Evolutionary conservation across 2,329 filamentous ascomycete species (phyloP).

Genomic region (Penicillium sp.): DNA sequence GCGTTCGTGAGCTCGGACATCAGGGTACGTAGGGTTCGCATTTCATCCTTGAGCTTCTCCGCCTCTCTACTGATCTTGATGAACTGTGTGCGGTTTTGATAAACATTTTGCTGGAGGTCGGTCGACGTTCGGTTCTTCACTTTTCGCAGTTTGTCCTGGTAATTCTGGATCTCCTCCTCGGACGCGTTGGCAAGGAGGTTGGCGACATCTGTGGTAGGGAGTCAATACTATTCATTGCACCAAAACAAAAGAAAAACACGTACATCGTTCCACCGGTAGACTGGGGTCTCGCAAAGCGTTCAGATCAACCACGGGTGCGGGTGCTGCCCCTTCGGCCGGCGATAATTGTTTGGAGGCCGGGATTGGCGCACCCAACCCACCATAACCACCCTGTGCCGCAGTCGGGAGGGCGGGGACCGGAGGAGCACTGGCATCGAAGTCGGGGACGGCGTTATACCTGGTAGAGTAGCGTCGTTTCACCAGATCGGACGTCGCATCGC

Average conservation of each 20-base stretch:
- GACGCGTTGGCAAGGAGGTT: constrained; percentile 77
- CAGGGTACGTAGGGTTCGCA: constrained; percentile 82
- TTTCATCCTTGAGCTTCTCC: constrained; percentile 94
- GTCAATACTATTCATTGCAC: constrained; percentile 18
- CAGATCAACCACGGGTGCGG: constrained; percentile 66
- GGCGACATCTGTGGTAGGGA: constrained; percentile 44
- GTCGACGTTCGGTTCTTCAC: constrained; percentile 74
- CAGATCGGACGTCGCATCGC: constrained; percentile 67
- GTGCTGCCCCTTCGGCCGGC: constrained; percentile 56
- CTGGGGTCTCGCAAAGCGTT: constrained; percentile 77
- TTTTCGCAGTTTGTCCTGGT: constrained; percentile 71
- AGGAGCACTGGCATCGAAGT: constrained; percentile 65
- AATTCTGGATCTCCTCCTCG: constrained; percentile 81
- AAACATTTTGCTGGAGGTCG: constrained; percentile 91
- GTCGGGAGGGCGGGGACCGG: constrained; percentile 67
- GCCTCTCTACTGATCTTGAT: constrained; percentile 99
- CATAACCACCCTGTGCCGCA: constrained; percentile 58
- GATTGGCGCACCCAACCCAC: constrained; percentile 44
- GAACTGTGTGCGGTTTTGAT: constrained; percentile 95
- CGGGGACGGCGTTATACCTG: constrained; percentile 75
- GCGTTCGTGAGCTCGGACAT: constrained; percentile 90
- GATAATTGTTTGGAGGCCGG: constrained; percentile 42
- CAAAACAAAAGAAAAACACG: constrained; percentile 26
- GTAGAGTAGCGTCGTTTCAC: constrained; percentile 95
- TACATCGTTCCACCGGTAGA: constrained; percentile 75